Percentiles rank a stretch among this genome's conserved stretches.
Conservation (phyloP, 2,329 filamentous ascomycete genomes). For the Chaetomiaceae sp. region DNA sequence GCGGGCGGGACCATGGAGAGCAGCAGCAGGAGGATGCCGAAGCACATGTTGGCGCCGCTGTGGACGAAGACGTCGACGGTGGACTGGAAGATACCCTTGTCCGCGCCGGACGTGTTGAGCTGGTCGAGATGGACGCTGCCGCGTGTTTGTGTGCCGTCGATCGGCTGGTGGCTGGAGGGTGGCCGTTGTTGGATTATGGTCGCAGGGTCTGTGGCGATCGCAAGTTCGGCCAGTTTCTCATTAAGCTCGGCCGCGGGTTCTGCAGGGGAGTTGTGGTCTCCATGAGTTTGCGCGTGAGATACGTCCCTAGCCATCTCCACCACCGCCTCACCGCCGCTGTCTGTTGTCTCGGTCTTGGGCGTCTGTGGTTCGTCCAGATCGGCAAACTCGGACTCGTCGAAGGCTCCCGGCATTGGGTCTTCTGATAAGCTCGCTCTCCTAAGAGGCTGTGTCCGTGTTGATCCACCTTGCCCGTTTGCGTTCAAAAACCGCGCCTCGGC, state of each 20-base stretch:
- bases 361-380: slow-evolving; percentile 21
- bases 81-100: slow-evolving; percentile 61
- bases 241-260: slow-evolving; percentile 9
- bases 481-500: slow-evolving; percentile 58
- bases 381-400: slow-evolving; percentile 32
- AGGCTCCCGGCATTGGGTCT: slow-evolving; percentile 34
- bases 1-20: slow-evolving; percentile 91
- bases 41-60: slow-evolving; percentile 82
- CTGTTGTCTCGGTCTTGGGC: slow-evolving; percentile 15
- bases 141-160: slow-evolving; percentile 6
- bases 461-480: slow-evolving; percentile 20
- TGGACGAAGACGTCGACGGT: slow-evolving; percentile 84
- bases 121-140: slow-evolving; percentile 19
- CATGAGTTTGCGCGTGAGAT: slow-evolving; percentile 39
- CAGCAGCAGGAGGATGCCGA: slow-evolving; percentile 75
- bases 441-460: neutral
- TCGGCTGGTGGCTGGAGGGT: neutral
- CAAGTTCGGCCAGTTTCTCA: slow-evolving; percentile 17
- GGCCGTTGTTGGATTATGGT: neutral
- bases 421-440: slow-evolving; percentile 21
- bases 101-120: slow-evolving; percentile 41
- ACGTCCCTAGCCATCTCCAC: slow-evolving; percentile 49
- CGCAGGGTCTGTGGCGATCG: neutral
- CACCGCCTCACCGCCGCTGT: slow-evolving; percentile 43
- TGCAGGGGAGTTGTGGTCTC: slow-evolving; percentile 40